Evolutionary conservation across 805 yeast species (phyloP).

Genomic region (Metschnikowia baotianmanensis): DNA sequence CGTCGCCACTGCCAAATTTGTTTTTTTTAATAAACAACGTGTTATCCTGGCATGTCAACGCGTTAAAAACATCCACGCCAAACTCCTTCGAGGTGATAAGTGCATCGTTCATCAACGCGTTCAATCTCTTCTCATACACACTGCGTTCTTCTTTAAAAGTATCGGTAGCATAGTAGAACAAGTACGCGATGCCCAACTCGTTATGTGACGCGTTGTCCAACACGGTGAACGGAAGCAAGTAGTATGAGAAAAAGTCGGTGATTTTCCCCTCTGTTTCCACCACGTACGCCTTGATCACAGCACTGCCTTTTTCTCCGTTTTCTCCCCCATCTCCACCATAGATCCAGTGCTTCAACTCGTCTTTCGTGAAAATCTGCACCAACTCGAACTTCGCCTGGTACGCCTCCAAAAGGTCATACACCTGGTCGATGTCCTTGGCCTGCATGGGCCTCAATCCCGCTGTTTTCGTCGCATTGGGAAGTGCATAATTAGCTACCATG

Average conservation of each 20-base stretch:
- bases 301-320: too few relatives aligned
- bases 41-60: constrained; percentile 88
- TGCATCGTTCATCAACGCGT: constrained; percentile 65
- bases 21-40: constrained; percentile 74
- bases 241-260: constrained; percentile 89
- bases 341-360: constrained; percentile 81
- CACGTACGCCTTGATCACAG: constrained; percentile 75
- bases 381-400: constrained; percentile 74
- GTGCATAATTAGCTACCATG: constrained; percentile 60
- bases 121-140: constrained; percentile 57
- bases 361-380: constrained; percentile 62
- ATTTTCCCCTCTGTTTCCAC: constrained; percentile 65
- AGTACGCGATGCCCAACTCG: constrained; percentile 79
- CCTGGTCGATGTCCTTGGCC: constrained; percentile 61
- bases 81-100: constrained; percentile 66
- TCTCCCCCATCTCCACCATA: constrained; percentile 52
- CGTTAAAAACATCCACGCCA: constrained; percentile 89
- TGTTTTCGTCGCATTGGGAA: constrained; percentile 50
- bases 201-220: constrained; percentile 60
- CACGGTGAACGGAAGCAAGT: constrained; percentile 83
- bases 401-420: constrained; percentile 52
- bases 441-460: constrained; percentile 59
- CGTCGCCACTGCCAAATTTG: constrained; percentile 94
- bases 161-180: constrained; percentile 85
- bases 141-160: constrained; percentile 27